These are phyloP conservation scores for Calocybe gambosa DNA, from an alignment of 1,284 basidiomycete species.

Conservation along the genomic window DNA sequence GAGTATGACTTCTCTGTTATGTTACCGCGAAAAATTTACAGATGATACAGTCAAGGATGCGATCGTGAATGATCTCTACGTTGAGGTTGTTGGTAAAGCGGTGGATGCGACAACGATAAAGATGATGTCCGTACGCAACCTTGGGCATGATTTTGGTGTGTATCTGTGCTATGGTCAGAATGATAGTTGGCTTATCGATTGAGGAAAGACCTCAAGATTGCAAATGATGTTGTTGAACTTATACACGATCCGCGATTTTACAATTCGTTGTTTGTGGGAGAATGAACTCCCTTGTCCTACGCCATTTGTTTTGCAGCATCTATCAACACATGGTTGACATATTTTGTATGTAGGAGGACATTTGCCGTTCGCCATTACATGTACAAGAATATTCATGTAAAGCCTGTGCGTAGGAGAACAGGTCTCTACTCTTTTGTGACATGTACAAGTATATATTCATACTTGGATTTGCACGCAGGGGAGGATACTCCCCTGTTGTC, in stretches of 20 bases:
- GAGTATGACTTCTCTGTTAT: constrained; percentile 31
- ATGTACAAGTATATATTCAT: too few species aligned
- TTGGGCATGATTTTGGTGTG: constrained; percentile 68
- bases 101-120: constrained; percentile 55
- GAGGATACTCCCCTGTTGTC: too few species aligned
- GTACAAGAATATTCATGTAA: too few species aligned
- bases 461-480: too few species aligned
- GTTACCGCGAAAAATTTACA: neutral
- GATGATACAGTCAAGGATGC: constrained; percentile 32
- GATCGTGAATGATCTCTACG: constrained; percentile 46
- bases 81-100: constrained; percentile 76
- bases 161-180: constrained; percentile 8
- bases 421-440: too few species aligned
- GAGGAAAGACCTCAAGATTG: constrained; percentile 54
- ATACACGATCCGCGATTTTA: constrained; percentile 58
- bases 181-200: neutral
- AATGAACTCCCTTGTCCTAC: neutral
- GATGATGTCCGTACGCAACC: constrained; percentile 52
- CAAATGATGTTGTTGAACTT: constrained; percentile 59
- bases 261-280: constrained; percentile 38
- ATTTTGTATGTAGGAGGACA: too few species aligned
- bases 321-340: too few species aligned
- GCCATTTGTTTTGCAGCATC: too few species aligned
- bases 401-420: neutral
- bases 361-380: too few species aligned